Conservation (phyloP, 495 filamentous ascomycete species). For the Echria macrotheca region DNA sequence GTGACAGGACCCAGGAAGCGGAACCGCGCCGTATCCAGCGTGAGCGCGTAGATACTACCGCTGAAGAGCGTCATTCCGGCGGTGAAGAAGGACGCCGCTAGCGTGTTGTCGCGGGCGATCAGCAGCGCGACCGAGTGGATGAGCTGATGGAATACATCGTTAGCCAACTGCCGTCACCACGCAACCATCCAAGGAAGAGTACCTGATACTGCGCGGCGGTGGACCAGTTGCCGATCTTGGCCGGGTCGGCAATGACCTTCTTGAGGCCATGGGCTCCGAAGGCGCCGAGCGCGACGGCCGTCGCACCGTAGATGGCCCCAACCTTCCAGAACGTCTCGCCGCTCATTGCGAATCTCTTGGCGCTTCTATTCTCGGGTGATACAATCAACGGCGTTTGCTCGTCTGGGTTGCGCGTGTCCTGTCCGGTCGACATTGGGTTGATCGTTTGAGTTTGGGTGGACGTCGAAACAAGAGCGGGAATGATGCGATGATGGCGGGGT, state of each 20-base stretch:
- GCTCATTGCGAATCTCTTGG: constrained; percentile 15
- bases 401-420: too few relatives aligned
- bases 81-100: constrained; percentile 36
- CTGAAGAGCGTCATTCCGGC: constrained; percentile 54
- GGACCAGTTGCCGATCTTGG: constrained; percentile 45
- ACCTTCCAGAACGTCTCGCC: constrained; percentile 47
- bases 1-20: constrained; percentile 53
- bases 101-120: constrained; percentile 35
- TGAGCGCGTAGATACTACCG: constrained; percentile 55
- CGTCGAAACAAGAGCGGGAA: too few relatives aligned
- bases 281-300: constrained; percentile 53
- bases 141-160: constrained; percentile 39
- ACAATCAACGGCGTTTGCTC: constrained; percentile 11
- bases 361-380: background rate
- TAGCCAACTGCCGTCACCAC: constrained; percentile 1
- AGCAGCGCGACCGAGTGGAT: constrained; percentile 54
- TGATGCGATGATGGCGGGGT: too few relatives aligned
- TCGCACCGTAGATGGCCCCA: constrained; percentile 55
- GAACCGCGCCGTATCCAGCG: constrained; percentile 51
- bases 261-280: constrained; percentile 63
- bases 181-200: background rate
- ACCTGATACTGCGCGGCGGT: constrained; percentile 62
- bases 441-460: too few relatives aligned
- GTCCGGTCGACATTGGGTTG: too few relatives aligned
- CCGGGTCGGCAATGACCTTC: constrained; percentile 49